Base-by-base conservation (phyloP, 129 eudicot species). In the Lactuca sativa region DNA sequence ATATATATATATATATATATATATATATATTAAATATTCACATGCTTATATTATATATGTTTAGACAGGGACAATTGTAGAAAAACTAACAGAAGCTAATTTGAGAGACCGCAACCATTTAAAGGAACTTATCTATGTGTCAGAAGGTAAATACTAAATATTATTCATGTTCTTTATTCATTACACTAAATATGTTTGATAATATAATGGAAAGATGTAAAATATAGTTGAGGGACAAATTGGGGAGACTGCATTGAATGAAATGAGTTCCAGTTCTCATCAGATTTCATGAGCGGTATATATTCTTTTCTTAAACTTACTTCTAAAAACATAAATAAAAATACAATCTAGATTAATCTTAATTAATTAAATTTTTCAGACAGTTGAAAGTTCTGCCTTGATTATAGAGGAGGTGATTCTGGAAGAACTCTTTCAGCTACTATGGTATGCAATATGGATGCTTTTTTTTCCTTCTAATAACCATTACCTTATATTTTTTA, bases 181-280 rank as follows among this genome's bases (percentile, higher is more conserved):
- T 18, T 34, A 52, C 31, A 30, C 25, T 64, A 16, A 40, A 41
- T 14, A 25, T 68, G n/a, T 38, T 33, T 49, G 7, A 56, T 41
- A 51, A 67, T 54, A 17, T 17, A 38, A 41, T 62, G 33, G 0
- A n/a, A 25, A 7, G n/a, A 62, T 14, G 8, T 41, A n/a, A 11
- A 34, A 65, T 82, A 78, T 74, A 92, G 98, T 96, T 53, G 90
- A 89, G 74, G 79, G 98, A 62, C 95, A 86, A 74, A 86, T 77
- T 43, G 96, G 96, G 37, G 98, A 92, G 83, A 92, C 96, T 21
- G 52, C 89, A 63, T 78, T 89, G 31, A 92, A 92, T 53, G 96
- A 89, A 77, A 64, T 70, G 74, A 92, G 98, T 75, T 89, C 98
- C 16, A 83, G 96, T 73, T 92, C 98, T 81, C 98, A 92, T 74